Base-by-base conservation (phyloP, 768 basidiomycete species). In the Rhodotorula diobovata region DNA sequence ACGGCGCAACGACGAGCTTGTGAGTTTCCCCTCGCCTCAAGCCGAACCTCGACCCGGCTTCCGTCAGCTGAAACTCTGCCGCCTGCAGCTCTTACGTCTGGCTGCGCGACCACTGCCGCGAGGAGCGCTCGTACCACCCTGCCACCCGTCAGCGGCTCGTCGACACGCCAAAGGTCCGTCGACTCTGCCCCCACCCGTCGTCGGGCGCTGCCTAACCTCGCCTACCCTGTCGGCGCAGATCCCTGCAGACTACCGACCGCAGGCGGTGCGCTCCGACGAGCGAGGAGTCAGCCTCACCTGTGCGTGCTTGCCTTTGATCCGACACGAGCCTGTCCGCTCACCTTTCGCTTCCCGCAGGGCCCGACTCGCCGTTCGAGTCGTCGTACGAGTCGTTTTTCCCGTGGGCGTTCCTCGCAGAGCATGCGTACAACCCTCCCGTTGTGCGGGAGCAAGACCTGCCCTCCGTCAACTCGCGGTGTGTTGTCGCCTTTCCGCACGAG, bases 51-150 rank as follows among this genome's bases (percentile, higher is more conserved):
- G 28, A 12, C 48, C 6, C 23, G 37, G 8, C 28, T 14, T 32
- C 9, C 30, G 30, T 30, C 21, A 21, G 45, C 34, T 34, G 28
- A 25, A 12, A n/a, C 14, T 28, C 18, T 2, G 5, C n/a, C 5
- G 16, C 28, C 1, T n/a, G 7, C 74, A 97, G 94, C 78, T 91
- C 95, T 79, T 87, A 93, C 77, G 85, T 92, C 51, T 96, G 92
- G 90, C 82, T 97, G 34, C 84, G 91, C 55, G 95, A 97, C 78
- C 94, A 97, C 75, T 98, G 95, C 79, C 85, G 93, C 45, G 96
- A 93, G 79, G 82, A 88, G 11, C 82, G 86, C 61, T 95, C 93
- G 80, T 94, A 90, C 78, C 94, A 97, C 80, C 82, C 88, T 0
- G 79, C 87, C 70, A 97, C 94, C 28, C 94, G 91, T 78, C 95